phyloP scores from a whole-genome alignment of 352 stramenopile species.

The Globisporangium spiculum region DNA sequence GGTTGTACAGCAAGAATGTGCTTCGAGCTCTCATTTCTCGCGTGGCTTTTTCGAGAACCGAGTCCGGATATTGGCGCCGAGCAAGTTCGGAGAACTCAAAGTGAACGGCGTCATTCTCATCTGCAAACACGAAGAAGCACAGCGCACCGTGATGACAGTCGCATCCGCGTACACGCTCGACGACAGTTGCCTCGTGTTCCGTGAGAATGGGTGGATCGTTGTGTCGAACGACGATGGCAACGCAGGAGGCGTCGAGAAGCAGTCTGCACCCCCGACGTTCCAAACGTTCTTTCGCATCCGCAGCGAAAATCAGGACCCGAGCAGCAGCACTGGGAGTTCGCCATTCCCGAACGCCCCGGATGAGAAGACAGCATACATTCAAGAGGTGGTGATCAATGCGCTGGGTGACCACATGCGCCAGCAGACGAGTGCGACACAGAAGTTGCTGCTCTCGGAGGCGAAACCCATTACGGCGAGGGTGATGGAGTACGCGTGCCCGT shows the following conservation, averaged over 20 bases:
- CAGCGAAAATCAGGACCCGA: neutral
- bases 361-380: neutral
- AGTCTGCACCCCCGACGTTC: neutral
- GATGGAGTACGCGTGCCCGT: neutral
- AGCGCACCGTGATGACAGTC: neutral
- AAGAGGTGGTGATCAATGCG: conserved; percentile 1
- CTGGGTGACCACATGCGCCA: conserved; percentile 8
- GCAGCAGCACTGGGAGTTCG: neutral
- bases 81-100: neutral
- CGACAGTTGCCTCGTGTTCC: neutral
- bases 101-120: neutral
- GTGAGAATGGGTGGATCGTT: neutral
- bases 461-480: neutral
- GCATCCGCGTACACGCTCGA: neutral
- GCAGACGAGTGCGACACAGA: conserved; percentile 2
- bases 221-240: neutral
- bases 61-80: neutral
- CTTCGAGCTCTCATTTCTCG: neutral
- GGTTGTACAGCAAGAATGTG: neutral
- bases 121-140: neutral
- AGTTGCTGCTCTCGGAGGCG: neutral
- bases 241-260: neutral
- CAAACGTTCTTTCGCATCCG: conserved; percentile 1
- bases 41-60: neutral
- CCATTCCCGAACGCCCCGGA: neutral